phyloP scores from a whole-genome alignment of 768 basidiomycete species.

The Coprinellus aureogranulatus region DNA sequence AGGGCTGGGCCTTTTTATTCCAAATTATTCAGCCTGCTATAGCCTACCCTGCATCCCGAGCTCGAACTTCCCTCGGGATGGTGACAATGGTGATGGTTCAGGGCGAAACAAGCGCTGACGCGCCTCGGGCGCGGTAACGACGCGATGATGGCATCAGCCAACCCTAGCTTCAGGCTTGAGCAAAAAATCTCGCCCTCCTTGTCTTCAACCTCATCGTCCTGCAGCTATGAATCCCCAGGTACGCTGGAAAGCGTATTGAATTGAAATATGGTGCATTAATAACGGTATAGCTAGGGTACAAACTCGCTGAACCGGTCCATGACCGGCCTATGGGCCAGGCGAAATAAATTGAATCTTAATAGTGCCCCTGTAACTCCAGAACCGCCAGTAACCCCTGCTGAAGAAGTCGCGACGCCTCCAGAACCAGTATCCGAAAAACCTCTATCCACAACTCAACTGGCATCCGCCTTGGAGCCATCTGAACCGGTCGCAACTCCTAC shows the following conservation, averaged over 20 bases:
- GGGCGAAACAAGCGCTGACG: no score
- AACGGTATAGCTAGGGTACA: conserved; percentile 60
- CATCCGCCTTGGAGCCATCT: conserved; percentile 4
- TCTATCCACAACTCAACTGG: conserved; percentile 10
- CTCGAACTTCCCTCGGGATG: no score
- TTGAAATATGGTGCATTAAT: conserved; percentile 18
- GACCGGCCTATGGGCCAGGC: conserved; percentile 75
- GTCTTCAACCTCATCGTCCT: background rate
- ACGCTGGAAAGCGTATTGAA: background rate
- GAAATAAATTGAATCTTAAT: conserved; percentile 71
- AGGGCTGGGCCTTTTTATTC: no score
- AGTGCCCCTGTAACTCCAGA: conserved; percentile 27
- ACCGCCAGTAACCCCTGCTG: conserved; percentile 21
- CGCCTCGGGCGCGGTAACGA: no score
- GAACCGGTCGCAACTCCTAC: conserved; percentile 5
- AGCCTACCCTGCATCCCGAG: no score
- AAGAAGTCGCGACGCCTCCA: conserved; percentile 18
- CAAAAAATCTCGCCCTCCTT: background rate
- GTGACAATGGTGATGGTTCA: no score
- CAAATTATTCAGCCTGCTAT: no score
- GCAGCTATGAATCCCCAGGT: background rate
- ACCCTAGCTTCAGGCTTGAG: no score
- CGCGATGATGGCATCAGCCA: no score
- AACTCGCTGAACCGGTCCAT: conserved; percentile 76
- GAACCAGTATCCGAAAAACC: conserved; percentile 19